Base-by-base conservation (phyloP, 179 eudicot species). In the Silene noctiflora region DNA sequence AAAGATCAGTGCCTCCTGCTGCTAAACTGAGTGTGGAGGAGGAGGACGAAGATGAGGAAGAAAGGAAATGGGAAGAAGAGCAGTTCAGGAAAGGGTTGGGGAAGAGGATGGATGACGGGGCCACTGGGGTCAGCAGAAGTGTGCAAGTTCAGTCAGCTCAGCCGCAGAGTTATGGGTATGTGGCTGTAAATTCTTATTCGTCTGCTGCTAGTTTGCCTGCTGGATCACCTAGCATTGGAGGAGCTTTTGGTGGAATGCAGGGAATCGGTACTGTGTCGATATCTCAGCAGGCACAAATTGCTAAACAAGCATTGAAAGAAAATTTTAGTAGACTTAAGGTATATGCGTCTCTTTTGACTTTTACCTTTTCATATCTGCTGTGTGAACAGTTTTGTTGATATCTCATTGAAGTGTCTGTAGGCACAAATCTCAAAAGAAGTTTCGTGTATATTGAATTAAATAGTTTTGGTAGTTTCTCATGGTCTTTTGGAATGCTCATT, bases 31-130 rank as follows among this genome's bases (percentile, higher is more conserved):
- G 29, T 19, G 72, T 77, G 71, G 87, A 74, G 8, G 89, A 75
- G 6, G 88, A 85, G 20, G 96, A 89, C 19, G 98, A 91, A 42
- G 98, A 91, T 24, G 98, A 95, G 79, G 99, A 92, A 83, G 98
- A 93, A 29, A 91, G 89, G 82, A 86, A 84, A 79, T 95, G 98
- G 99, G 98, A 93, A 73, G 98, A 93, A 76, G 99, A 93, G 83
- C 98, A 93, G 79, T 84, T 89, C 60, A 88, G 98, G 83, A 95
- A 95, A 76, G 99, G 89, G 71, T 46, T 95, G 17, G 98, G 98
- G 72, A 93, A 88, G 84, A 86, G 96, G 81, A 80, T 88, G 81
- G 99, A 95, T 58, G 97, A 95, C 22, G 88, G 90, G 27, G 9
- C 84, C 35, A 51, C 70, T 60, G 81, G 53, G 33, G 86, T 76